Evolutionary conservation across 768 basidiomycete species (phyloP).

Genomic region (Sporobolomyces pararoseus): DNA sequence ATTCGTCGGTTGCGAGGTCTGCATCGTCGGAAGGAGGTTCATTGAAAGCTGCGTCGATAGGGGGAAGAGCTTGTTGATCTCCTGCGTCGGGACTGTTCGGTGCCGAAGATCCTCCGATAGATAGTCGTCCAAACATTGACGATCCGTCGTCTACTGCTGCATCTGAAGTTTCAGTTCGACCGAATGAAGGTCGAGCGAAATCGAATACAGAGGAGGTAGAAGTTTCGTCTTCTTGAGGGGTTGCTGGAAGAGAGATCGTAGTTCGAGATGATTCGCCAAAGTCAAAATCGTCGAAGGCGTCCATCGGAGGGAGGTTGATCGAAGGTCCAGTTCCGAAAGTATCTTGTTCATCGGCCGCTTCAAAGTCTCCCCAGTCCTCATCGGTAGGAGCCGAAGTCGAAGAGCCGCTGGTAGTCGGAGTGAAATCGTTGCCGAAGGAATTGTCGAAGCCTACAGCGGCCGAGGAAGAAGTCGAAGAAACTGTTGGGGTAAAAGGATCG

Average conservation of each 20-base stretch:
- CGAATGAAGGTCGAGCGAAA: conserved; percentile 2
- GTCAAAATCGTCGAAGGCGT: conserved; percentile 38
- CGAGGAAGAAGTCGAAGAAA: conserved; percentile 10
- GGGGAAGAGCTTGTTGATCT: not conserved
- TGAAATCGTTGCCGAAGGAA: conserved; percentile 27
- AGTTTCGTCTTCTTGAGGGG: not conserved
- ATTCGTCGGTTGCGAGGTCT: conserved; percentile 23
- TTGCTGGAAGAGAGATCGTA: conserved; percentile 7
- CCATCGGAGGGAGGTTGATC: conserved; percentile 35
- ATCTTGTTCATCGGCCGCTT: conserved; percentile 5
- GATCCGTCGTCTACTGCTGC: conserved; percentile 30
- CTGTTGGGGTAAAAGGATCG: conserved; percentile 37
- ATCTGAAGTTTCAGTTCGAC: not conserved
- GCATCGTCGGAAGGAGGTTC: not conserved
- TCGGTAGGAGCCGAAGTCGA: not conserved
- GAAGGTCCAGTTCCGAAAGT: conserved; percentile 8
- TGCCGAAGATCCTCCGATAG: conserved; percentile 16
- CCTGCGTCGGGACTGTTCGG: conserved; percentile 3
- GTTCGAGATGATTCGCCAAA: conserved; percentile 22
- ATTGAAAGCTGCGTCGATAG: not conserved
- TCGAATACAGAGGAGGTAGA: conserved; percentile 4
- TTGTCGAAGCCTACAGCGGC: conserved; percentile 18
- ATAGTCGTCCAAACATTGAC: conserved; percentile 33
- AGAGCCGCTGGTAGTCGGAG: not conserved
- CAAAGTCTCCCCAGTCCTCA: conserved; percentile 43